phyloP scores from a whole-genome alignment of 2,329 filamentous ascomycete species.

The Beauveria sp. region DNA sequence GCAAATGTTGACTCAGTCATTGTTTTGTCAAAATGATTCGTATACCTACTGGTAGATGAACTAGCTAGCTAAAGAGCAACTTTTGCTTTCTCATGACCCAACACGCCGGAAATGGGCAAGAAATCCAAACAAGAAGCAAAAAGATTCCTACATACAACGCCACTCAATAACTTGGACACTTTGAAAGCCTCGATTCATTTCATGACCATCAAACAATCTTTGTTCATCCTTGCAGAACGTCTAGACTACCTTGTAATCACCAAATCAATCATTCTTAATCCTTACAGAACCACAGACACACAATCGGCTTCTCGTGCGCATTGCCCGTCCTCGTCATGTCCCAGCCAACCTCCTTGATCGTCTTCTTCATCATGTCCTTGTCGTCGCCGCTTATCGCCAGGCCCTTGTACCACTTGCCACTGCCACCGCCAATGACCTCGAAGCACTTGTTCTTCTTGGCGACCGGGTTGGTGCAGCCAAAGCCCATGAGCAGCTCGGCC shows the following conservation, averaged over 20 bases:
- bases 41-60: background rate
- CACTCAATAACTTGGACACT: background rate
- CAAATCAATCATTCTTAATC: conserved; percentile 23
- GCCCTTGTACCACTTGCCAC: conserved; percentile 53
- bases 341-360: conserved; percentile 53
- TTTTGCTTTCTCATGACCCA: background rate
- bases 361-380: conserved; percentile 38
- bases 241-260: background rate
- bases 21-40: background rate
- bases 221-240: no score
- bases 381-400: conserved; percentile 43
- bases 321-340: conserved; percentile 41
- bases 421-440: conserved; percentile 47
- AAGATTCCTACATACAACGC: background rate
- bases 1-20: background rate
- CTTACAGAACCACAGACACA: conserved; percentile 55
- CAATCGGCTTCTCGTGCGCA: conserved; percentile 41
- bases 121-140: conserved; percentile 1
- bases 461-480: conserved; percentile 46
- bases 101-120: background rate
- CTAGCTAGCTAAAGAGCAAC: background rate
- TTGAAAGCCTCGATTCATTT: background rate
- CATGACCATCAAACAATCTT: no score
- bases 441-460: conserved; percentile 48
- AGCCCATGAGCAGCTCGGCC: conserved; percentile 48